Percentiles rank a stretch among this genome's conserved stretches.
These are phyloP conservation scores for Xylariales sp. DNA, from an alignment of 2,329 filamentous ascomycete species.

Conservation along the genomic window DNA sequence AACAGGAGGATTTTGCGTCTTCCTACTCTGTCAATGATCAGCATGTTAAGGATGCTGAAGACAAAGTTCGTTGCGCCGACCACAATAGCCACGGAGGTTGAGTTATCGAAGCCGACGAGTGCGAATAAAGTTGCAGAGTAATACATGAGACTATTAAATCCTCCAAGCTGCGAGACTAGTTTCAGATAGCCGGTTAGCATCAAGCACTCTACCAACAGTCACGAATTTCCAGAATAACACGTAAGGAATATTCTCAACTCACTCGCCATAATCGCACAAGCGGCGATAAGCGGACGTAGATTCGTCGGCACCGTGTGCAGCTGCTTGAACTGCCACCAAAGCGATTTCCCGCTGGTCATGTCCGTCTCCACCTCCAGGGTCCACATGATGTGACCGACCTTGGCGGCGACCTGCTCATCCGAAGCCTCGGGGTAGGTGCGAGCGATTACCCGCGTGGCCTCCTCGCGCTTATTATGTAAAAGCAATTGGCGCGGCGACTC, in stretches of 20 bases:
- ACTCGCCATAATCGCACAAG: slow-evolving; percentile 41
- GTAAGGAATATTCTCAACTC: background rate
- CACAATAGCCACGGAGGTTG: slow-evolving; percentile 35
- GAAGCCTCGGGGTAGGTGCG: slow-evolving; percentile 37
- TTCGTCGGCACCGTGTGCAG: slow-evolving; percentile 34
- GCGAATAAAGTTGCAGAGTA: slow-evolving; percentile 13
- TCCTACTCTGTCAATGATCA: slow-evolving; percentile 35
- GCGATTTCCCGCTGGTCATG: slow-evolving; percentile 24
- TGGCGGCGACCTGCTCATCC: slow-evolving; percentile 35
- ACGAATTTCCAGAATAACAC: too few species aligned
- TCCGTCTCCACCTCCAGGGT: slow-evolving; percentile 30
- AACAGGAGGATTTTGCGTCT: slow-evolving; percentile 33
- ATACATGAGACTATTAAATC: slow-evolving; percentile 17
- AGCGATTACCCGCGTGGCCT: slow-evolving; percentile 31
- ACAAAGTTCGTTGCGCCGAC: slow-evolving; percentile 38
- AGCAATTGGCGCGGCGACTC: slow-evolving; percentile 44
- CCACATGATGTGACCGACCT: slow-evolving; percentile 35
- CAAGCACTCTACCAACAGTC: too few species aligned
- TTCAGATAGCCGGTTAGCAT: background rate
- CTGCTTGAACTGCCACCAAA: slow-evolving; percentile 33
- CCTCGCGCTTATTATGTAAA: slow-evolving; percentile 33
- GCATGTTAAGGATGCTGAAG: slow-evolving; percentile 38
- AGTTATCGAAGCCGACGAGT: slow-evolving; percentile 40
- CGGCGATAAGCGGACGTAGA: slow-evolving; percentile 35
- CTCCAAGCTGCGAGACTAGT: slow-evolving; percentile 30